Conservation (phyloP, 2,329 filamentous ascomycete species). For the Diplodia sapinea region DNA sequence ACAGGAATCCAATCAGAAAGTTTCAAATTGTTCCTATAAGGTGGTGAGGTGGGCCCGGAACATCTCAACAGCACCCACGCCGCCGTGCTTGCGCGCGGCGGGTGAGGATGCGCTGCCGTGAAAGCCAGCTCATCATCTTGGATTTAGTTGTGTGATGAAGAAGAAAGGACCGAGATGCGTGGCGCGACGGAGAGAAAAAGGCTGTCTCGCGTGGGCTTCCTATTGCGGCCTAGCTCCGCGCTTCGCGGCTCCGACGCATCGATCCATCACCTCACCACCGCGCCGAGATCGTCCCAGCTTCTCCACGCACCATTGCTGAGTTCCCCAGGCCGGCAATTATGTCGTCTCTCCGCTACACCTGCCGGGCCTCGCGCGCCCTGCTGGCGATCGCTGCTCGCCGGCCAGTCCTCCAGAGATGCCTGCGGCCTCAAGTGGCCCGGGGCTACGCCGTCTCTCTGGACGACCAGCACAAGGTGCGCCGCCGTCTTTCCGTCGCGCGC, state of each 20-base stretch:
- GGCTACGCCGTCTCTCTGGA: slow-evolving; percentile 52
- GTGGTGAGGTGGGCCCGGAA: slow-evolving; percentile 54
- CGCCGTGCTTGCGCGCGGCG: slow-evolving; percentile 53
- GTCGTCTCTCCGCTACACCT: slow-evolving; percentile 50
- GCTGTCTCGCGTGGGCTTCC: slow-evolving; percentile 17
- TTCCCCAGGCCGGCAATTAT: slow-evolving; percentile 40
- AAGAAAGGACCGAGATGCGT: slow-evolving; percentile 38
- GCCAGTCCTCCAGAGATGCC: slow-evolving; percentile 38
- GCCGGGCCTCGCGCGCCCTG: slow-evolving; percentile 48
- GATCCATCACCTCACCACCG: slow-evolving; percentile 30
- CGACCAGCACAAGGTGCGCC: slow-evolving; percentile 54
- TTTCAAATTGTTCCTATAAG: slow-evolving; percentile 52
- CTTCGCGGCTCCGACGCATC: slow-evolving; percentile 7
- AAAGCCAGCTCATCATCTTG: slow-evolving; percentile 76
- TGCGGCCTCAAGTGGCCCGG: slow-evolving; percentile 44
- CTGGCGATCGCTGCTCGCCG: slow-evolving; percentile 33
- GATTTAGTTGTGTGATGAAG: slow-evolving; percentile 75
- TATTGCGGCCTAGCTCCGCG: background rate
- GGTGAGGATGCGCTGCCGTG: slow-evolving; percentile 62
- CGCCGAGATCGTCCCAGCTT: slow-evolving; percentile 17
- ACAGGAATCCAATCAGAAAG: slow-evolving; percentile 55
- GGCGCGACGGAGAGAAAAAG: background rate
- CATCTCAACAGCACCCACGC: slow-evolving; percentile 58
- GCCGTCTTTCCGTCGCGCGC: background rate
- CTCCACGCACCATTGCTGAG: slow-evolving; percentile 14